Conservation (phyloP, 2,329 filamentous ascomycete genomes). For the Xylaria sp. region DNA sequence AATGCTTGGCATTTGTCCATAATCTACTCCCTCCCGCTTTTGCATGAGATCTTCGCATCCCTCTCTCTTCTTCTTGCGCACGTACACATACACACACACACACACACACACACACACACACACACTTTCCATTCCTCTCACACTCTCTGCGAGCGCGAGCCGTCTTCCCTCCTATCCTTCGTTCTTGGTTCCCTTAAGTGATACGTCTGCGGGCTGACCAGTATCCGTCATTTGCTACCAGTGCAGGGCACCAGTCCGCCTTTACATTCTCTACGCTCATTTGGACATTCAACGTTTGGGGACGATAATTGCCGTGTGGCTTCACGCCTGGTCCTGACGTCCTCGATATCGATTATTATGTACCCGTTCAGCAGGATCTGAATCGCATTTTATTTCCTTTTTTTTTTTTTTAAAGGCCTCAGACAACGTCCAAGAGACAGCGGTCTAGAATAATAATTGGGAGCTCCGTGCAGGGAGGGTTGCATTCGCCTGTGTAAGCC, state of each 20-base stretch:
- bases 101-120: too few relatives aligned
- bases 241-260: conserved; percentile 51
- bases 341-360: conserved; percentile 47
- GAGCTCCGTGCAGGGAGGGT: conserved; percentile 14
- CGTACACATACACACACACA: conserved; percentile 35
- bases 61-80: conserved; percentile 41
- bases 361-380: conserved; percentile 67
- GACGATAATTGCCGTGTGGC: conserved; percentile 19
- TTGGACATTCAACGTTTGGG: conserved; percentile 26
- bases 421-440: conserved; percentile 38
- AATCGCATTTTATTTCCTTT: conserved; percentile 52
- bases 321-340: conserved; percentile 12
- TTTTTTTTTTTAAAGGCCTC: conserved; percentile 34
- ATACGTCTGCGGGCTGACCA: conserved; percentile 53
- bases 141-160: conserved; percentile 40
- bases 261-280: conserved; percentile 41
- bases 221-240: conserved; percentile 44
- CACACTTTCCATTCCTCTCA: conserved; percentile 33
- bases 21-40: conserved; percentile 44
- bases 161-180: conserved; percentile 35
- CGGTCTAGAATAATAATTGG: conserved; percentile 39
- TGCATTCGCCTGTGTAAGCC: conserved; percentile 38
- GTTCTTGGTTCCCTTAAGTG: conserved; percentile 45
- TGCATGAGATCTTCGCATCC: conserved; percentile 49
- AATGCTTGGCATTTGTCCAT: conserved; percentile 49